phyloP scores from a whole-genome alignment of 495 filamentous ascomycete genomes.

The Bryoglossum gracile region DNA sequence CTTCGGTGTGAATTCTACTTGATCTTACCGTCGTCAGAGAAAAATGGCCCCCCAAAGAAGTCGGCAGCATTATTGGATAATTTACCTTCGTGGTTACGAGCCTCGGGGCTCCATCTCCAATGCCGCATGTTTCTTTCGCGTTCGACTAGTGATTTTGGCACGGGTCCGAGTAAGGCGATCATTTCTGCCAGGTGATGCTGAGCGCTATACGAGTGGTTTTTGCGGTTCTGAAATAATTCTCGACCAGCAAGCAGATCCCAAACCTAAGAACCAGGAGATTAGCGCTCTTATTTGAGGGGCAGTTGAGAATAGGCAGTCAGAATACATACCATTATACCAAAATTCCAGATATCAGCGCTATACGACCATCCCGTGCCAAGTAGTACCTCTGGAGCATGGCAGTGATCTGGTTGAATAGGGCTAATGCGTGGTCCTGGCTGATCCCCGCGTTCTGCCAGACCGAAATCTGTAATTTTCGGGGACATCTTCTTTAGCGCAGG shows the following conservation, averaged over 20 bases:
- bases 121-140: neutral
- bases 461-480: conserved; percentile 37
- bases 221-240: conserved; percentile 28
- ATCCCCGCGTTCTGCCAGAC: conserved; percentile 32
- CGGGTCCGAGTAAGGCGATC: conserved; percentile 33
- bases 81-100: neutral
- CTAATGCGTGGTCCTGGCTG: conserved; percentile 30
- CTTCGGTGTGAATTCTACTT: no score
- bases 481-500: no score
- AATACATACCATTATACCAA: conserved; percentile 27
- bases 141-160: conserved; percentile 20
- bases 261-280: no score
- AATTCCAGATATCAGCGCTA: conserved; percentile 38
- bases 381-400: conserved; percentile 36
- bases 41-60: neutral
- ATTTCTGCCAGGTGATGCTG: conserved; percentile 35
- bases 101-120: neutral
- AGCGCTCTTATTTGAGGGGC: conserved; percentile 7
- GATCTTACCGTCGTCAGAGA: neutral
- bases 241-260: conserved; percentile 31
- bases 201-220: conserved; percentile 27
- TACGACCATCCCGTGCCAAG: conserved; percentile 31
- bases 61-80: neutral
- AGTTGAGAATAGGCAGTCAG: conserved; percentile 1
- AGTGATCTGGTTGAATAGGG: conserved; percentile 36